Conservation (phyloP, 495 filamentous ascomycete species). For the Daldinia loculata region DNA sequence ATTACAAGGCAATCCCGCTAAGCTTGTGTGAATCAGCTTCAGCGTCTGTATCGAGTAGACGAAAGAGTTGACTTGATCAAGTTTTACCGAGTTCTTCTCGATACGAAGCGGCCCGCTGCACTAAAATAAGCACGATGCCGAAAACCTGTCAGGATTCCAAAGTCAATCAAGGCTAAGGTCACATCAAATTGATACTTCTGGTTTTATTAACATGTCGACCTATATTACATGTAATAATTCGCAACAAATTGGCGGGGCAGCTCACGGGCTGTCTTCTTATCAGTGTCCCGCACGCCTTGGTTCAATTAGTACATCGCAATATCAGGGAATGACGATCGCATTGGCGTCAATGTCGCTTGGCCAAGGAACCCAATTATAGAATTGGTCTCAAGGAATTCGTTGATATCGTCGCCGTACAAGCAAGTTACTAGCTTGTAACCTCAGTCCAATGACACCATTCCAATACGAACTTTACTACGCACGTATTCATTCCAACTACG, state of each 20-base stretch:
- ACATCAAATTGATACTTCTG: conserved; percentile 1
- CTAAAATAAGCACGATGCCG: conserved; percentile 5
- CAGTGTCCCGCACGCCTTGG: neutral
- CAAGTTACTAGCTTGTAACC: neutral
- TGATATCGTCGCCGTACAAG: neutral
- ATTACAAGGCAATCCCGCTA: neutral
- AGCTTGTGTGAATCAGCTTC: neutral
- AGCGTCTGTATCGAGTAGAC: neutral
- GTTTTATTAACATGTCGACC: neutral
- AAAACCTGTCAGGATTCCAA: neutral
- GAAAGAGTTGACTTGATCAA: neutral
- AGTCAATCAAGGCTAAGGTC: neutral
- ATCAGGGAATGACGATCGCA: neutral
- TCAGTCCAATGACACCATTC: neutral
- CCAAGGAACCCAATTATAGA: neutral
- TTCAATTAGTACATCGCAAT: neutral
- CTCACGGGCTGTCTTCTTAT: neutral
- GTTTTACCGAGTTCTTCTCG: neutral
- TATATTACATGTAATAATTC: neutral
- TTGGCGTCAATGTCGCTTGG: neutral
- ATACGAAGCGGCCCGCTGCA: neutral
- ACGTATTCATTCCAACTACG: too few relatives aligned
- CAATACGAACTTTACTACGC: neutral
- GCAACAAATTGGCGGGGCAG: neutral
- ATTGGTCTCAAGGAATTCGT: neutral